Conservation (phyloP, 2,329 filamentous ascomycete genomes). For the Penicillium oxalicum region DNA sequence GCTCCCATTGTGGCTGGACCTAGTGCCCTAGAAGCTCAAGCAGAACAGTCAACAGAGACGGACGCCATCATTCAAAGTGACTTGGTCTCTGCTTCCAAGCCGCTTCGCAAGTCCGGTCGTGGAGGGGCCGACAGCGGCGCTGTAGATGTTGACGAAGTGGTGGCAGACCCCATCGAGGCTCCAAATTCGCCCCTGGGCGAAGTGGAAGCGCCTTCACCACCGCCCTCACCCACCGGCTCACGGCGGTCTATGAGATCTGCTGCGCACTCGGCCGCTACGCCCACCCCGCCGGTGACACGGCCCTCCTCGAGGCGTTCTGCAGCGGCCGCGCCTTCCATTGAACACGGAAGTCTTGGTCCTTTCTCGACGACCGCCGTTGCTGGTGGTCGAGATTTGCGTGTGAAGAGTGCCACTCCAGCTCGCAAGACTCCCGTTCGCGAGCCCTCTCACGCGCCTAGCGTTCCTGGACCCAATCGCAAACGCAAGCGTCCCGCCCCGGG, state of each 20-base stretch:
- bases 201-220: conserved; percentile 17
- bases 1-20: conserved; percentile 1
- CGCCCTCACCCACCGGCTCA: conserved; percentile 20
- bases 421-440: conserved; percentile 39
- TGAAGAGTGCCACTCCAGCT: conserved; percentile 39
- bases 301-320: conserved; percentile 31
- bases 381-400: conserved; percentile 31
- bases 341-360: conserved; percentile 14
- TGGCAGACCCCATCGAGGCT: conserved; percentile 10
- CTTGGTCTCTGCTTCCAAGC: conserved; percentile 16
- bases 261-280: conserved; percentile 16
- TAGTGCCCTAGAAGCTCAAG: neutral
- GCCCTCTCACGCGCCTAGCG: conserved; percentile 33
- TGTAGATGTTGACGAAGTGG: conserved; percentile 21
- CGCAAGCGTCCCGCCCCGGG: conserved; percentile 57
- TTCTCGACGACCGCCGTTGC: conserved; percentile 11
- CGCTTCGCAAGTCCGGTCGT: conserved; percentile 32
- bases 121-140: conserved; percentile 34
- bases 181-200: conserved; percentile 15
- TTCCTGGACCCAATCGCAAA: conserved; percentile 38
- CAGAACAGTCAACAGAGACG: neutral
- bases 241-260: conserved; percentile 20
- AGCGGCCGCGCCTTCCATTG: conserved; percentile 20
- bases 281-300: conserved; percentile 30
- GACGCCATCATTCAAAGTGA: neutral